Evolutionary conservation across 2,329 filamentous ascomycete genomes (phyloP).

Genomic region (Dothistroma septosporum): DNA sequence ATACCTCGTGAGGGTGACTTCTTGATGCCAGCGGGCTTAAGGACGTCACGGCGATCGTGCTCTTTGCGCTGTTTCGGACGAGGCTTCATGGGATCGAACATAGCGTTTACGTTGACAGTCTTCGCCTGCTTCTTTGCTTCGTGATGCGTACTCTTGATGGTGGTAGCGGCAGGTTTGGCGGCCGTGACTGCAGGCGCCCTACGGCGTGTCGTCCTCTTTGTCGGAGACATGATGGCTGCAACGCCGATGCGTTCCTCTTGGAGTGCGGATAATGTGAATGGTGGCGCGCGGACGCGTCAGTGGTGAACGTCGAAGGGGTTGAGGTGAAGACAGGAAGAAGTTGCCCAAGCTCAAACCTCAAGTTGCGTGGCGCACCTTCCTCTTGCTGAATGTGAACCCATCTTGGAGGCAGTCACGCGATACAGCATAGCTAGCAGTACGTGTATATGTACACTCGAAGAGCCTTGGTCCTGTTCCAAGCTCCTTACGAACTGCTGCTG

Average conservation of each 20-base stretch:
- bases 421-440: not conserved
- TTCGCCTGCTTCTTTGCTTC: conserved; percentile 14
- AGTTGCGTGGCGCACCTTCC: not conserved
- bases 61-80: not conserved
- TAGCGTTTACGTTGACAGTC: conserved; percentile 12
- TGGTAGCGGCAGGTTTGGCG: not conserved
- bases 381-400: not conserved
- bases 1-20: conserved; percentile 9
- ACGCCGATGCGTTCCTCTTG: no score
- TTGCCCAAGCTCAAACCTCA: not conserved
- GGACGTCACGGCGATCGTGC: not conserved
- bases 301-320: not conserved
- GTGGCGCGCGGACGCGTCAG: not conserved
- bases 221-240: not conserved
- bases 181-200: not conserved
- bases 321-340: not conserved
- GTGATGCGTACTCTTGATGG: conserved; percentile 15
- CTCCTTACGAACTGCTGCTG: conserved; percentile 12
- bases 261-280: not conserved
- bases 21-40: conserved; percentile 10
- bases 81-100: conserved; percentile 17
- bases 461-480: not conserved
- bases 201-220: not conserved
- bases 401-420: conserved; percentile 1
- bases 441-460: conserved; percentile 11